Evolutionary conservation across 2,329 filamentous ascomycete genomes (phyloP).

Genomic region (Truncatella angustata): DNA sequence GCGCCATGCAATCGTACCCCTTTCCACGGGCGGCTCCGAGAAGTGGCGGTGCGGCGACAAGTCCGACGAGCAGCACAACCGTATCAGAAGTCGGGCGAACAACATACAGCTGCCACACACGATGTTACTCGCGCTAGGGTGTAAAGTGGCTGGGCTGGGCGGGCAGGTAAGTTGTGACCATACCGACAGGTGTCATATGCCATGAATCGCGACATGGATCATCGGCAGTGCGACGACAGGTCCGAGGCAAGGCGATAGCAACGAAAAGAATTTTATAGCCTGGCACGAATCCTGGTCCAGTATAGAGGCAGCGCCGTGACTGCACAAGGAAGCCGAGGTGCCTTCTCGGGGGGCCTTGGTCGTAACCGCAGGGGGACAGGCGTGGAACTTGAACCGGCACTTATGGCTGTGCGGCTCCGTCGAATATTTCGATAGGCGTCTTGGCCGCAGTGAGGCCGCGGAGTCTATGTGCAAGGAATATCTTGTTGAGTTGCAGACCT

Average conservation of each 20-base stretch:
- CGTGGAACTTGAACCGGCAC: background rate
- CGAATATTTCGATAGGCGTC: background rate
- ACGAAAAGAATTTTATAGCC: too few species aligned
- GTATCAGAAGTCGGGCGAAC: background rate
- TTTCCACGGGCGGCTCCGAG: background rate
- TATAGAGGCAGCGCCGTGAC: too few species aligned
- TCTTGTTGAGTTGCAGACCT: background rate
- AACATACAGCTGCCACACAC: background rate
- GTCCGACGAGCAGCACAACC: background rate
- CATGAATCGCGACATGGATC: too few species aligned
- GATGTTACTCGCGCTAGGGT: too few species aligned
- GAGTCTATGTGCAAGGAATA: background rate
- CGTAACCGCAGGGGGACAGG: background rate
- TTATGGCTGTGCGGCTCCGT: background rate
- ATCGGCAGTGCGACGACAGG: too few species aligned
- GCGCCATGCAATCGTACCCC: background rate
- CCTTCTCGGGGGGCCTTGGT: background rate
- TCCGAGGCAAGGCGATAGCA: too few species aligned
- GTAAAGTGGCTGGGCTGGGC: too few species aligned
- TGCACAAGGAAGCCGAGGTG: background rate
- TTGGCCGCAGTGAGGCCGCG: background rate
- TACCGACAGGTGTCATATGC: too few species aligned
- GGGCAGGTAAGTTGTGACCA: too few species aligned
- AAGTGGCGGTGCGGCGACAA: background rate
- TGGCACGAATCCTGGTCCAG: too few species aligned